phyloP scores from a whole-genome alignment of 2,329 filamentous ascomycete species.

The Berkeleyomyces basicola region DNA sequence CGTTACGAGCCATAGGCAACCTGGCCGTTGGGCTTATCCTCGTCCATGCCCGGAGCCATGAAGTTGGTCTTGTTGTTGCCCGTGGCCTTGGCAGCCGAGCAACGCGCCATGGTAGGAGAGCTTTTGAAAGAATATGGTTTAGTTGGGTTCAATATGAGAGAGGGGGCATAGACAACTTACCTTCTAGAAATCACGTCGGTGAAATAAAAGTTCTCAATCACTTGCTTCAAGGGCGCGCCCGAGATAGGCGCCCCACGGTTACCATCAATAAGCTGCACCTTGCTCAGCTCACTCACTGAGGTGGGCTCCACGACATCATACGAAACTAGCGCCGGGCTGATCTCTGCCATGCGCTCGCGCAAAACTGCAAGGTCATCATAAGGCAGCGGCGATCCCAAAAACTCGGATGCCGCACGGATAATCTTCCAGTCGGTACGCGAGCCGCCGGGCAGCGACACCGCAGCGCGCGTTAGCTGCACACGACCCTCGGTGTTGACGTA shows the following conservation, averaged over 20 bases:
- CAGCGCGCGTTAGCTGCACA: slow-evolving; percentile 82
- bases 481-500: slow-evolving; percentile 97
- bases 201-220: slow-evolving; percentile 95
- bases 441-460: slow-evolving; percentile 75
- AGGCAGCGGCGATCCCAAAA: slow-evolving; percentile 68
- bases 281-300: slow-evolving; percentile 59
- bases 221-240: slow-evolving; percentile 60
- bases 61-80: slow-evolving; percentile 65
- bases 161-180: slow-evolving; percentile 34
- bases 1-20: slow-evolving; percentile 39
- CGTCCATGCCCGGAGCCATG: slow-evolving; percentile 54
- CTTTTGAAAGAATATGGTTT: slow-evolving; percentile 29
- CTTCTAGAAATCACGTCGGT: slow-evolving; percentile 94
- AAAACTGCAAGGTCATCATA: slow-evolving; percentile 87
- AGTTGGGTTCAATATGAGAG: background rate
- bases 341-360: slow-evolving; percentile 85
- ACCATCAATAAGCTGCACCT: slow-evolving; percentile 87
- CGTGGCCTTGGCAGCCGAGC: slow-evolving; percentile 78
- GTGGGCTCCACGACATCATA: slow-evolving; percentile 86
- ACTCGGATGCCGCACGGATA: slow-evolving; percentile 80
- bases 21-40: slow-evolving; percentile 45
- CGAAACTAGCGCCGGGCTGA: slow-evolving; percentile 72
- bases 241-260: slow-evolving; percentile 74
- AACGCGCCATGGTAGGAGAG: slow-evolving; percentile 96
- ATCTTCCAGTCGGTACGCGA: slow-evolving; percentile 98